A percentile compares a stretch with the other conserved stretches of the same genome.
Evolutionary conservation across 305 asterid species (phyloP).

Genomic region (Caryopteris hybrid): DNA sequence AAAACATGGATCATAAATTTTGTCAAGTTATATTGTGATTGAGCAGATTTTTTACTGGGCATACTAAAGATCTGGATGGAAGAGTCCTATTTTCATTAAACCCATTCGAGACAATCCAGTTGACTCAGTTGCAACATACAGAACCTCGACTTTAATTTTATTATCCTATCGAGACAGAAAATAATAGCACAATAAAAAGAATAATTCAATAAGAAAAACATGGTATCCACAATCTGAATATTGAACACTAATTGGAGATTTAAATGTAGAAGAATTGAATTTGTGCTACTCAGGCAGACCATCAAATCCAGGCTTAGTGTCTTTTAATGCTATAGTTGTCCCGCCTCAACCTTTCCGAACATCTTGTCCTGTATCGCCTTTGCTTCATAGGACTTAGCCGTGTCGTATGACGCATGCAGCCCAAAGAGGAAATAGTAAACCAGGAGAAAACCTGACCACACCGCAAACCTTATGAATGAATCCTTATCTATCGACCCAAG

Average conservation of each 20-base stretch:
- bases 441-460: constrained; percentile 45
- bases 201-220: neutral
- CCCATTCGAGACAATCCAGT: too few relatives aligned
- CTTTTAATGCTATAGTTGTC: constrained; percentile 1
- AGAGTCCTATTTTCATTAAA: constrained; percentile 50
- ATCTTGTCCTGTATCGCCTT: constrained; percentile 13
- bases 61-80: constrained; percentile 53
- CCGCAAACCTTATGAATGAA: constrained; percentile 47
- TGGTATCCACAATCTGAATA: too few relatives aligned
- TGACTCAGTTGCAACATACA: too few relatives aligned
- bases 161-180: too few relatives aligned
- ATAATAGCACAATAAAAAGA: too few relatives aligned
- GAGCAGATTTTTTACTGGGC: constrained; percentile 75
- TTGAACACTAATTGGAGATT: too few relatives aligned
- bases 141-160: too few relatives aligned
- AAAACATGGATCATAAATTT: neutral
- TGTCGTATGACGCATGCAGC: constrained; percentile 71
- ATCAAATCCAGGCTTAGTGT: too few relatives aligned
- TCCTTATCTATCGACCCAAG: constrained; percentile 53
- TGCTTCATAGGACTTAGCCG: constrained; percentile 41
- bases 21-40: constrained; percentile 13
- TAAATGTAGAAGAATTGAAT: too few relatives aligned
- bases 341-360: constrained; percentile 32
- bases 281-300: too few relatives aligned
- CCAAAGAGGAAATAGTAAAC: constrained; percentile 58